Evolutionary conservation across 768 basidiomycete species (phyloP).

Genomic region (Inosperma sp.): DNA sequence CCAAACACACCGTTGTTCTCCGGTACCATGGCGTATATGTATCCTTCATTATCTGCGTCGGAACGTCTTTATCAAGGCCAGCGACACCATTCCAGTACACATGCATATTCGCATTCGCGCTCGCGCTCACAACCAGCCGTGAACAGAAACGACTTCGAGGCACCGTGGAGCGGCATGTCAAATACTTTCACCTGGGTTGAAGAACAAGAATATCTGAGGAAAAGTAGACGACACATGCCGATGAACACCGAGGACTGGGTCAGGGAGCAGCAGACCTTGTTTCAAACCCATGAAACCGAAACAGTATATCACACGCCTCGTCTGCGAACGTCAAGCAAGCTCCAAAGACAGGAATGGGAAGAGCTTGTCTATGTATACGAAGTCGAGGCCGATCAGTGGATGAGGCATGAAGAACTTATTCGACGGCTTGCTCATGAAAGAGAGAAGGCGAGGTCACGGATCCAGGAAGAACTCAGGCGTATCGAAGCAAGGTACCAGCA

Average conservation of each 20-base stretch:
- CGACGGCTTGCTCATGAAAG: conserved; percentile 42
- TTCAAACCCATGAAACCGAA: conserved; percentile 12
- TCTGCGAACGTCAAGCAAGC: conserved; percentile 13
- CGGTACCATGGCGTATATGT: conserved; percentile 6
- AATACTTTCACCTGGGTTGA: conserved; percentile 46
- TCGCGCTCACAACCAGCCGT: conserved; percentile 11
- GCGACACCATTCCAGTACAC: conserved; percentile 4
- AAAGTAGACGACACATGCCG: conserved; percentile 33
- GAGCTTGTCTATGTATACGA: conserved; percentile 50
- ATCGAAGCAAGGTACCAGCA: conserved; percentile 51
- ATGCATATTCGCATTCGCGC: conserved; percentile 11
- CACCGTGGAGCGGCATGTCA: conserved; percentile 36
- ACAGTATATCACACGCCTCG: conserved; percentile 1
- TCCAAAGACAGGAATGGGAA: conserved; percentile 44
- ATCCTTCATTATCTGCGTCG: conserved; percentile 14
- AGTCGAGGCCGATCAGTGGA: conserved; percentile 49
- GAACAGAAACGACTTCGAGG: conserved; percentile 8
- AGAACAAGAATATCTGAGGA: conserved; percentile 46
- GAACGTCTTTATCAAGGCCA: conserved; percentile 8
- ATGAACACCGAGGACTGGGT: conserved; percentile 65
- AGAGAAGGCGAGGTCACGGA: conserved; percentile 42
- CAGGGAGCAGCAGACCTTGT: conserved; percentile 49
- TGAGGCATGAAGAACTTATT: conserved; percentile 44
- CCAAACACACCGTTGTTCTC: conserved; percentile 2
- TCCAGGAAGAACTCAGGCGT: conserved; percentile 51